Evolutionary conservation across 768 basidiomycete genomes (phyloP), one percentile per base, ranked within the genome.

Genomic region (Naematelia encephala): DNA sequence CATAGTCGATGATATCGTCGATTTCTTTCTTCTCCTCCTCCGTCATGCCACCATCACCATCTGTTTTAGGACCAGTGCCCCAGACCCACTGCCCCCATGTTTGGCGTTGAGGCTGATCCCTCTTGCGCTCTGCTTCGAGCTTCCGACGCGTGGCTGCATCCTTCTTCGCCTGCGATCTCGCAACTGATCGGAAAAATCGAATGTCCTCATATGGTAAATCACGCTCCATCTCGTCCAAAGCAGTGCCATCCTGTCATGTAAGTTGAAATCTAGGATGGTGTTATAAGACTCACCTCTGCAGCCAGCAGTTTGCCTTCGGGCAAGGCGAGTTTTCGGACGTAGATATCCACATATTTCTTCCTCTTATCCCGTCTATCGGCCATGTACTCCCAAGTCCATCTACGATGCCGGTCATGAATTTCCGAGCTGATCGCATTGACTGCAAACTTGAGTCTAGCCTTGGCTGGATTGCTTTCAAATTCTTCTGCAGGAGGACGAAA

Each of bases 101-200:
- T 82, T 82, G 67, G 16, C 61, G 45, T 78, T 79, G 87, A 86
- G 62, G 84, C 27, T 82, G 78, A 58, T 82, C 81, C 56, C 82
- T 81, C 71, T 82, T 82, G 69, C 85, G 84, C 52, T 86, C 85
- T 68, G 89, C 87, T 54, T 90, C 82, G 42, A 82, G 77, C 68
- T 85, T 86, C 66, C 83, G 83, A 49, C 81, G 79, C 30, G 87
- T 79, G 1, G 85, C 89, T 21, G 84, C 81, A 68, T 98, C 91
- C 74, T 97, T 91, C 67, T 87, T 85, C 14, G 94, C 81, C 63
- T 85, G 85, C 1, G 91, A 91, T 25, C 90, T 86, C 0, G 91
- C 90, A 60, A 98, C 90, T 2, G 92, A 97, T 28, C 96, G 86
- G 79, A 98, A 99, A 78, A 97, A 96, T 2, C 94, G 87, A 51